Conservation (phyloP, 129 eudicot genomes). For the Erigeron canadensis region DNA sequence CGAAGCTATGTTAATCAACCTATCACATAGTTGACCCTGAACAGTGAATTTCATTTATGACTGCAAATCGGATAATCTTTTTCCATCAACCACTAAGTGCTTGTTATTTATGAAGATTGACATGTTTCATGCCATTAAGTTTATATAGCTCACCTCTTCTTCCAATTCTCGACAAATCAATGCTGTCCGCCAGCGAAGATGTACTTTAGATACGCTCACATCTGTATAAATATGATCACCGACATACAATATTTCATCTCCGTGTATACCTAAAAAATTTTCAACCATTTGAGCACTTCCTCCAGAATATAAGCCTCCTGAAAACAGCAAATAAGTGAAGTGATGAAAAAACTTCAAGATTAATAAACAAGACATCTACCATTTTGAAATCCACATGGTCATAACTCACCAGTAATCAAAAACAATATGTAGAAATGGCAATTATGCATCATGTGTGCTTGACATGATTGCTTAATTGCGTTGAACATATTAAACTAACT, state of each 20-base stretch:
- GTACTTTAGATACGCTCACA: slow-evolving; percentile 92
- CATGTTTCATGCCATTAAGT: not conserved
- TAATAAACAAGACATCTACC: not conserved
- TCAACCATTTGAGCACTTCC: slow-evolving; percentile 99
- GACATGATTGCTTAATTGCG: slow-evolving; percentile 13
- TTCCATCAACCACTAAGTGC: slow-evolving; percentile 3
- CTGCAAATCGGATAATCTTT: not conserved
- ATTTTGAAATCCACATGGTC: not conserved
- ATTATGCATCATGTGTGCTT: not conserved
- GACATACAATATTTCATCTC: slow-evolving; percentile 93
- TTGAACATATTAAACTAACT: slow-evolving; percentile 13
- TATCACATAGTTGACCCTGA: not conserved
- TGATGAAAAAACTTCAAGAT: not conserved
- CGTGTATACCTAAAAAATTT: slow-evolving; percentile 77
- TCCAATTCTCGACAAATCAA: slow-evolving; percentile 91
- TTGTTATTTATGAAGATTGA: not conserved
- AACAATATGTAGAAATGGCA: slow-evolving; percentile 2
- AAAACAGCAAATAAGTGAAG: slow-evolving; percentile 17
- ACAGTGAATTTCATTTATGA: not conserved
- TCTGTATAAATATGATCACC: slow-evolving; percentile 97
- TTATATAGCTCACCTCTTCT: slow-evolving; percentile 63
- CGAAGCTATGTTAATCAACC: not conserved
- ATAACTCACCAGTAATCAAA: not conserved
- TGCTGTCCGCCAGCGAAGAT: slow-evolving; percentile 96
- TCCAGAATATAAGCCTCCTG: slow-evolving; percentile 95